Base-by-base conservation (phyloP, 192 early-diverging fungal species). In the Coemansia sp. region DNA sequence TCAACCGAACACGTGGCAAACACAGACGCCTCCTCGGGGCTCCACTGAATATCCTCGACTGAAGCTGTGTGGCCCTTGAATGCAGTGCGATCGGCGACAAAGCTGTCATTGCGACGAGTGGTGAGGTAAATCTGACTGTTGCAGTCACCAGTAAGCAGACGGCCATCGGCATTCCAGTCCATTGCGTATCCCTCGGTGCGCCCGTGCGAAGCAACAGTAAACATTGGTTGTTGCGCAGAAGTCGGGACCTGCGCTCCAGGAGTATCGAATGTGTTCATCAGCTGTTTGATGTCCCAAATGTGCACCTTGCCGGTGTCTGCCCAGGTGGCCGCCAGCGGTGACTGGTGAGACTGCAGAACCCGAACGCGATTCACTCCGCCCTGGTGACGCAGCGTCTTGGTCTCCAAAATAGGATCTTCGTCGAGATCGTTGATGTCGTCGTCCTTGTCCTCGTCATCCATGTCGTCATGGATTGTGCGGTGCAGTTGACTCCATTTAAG, bases 21-120 rank as follows among this genome's bases (percentile, higher is more conserved):
- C 12, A 98, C 95, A 23, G 85, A 88, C 17, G 85, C 84, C 65
- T 96, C 93, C 2, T 87, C 83, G 21, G 94, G 93, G 5, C 94
- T 95, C 96, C 96, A 99, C 85, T 99, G 97, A 53, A 99, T 62
- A 72, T 99, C 97, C 73, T 99, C 97, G 21, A 98, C 89, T 15
- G 90, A 93, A 5, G 85, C 86, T 38, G 77, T 85, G 72, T 98
- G 95, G 43, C 93, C 97, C 37, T 72, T 74, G 80, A 93, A 97
- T 6, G 93, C 82, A 12, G 77, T 79, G 47, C 84, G 69, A 53
- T 94, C 93, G 4, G 94, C 87, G 4, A 84, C 86, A 65, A 92
- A 91, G 72, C 59, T 72, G 62, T 84, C 60, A 66, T 76, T 70
- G 54, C 92, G 81, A 62, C 89, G 57, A 5, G 85, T 85, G 11